Conservation (phyloP, 257 asterid genomes). For the Fraxinus quadrangulata region DNA sequence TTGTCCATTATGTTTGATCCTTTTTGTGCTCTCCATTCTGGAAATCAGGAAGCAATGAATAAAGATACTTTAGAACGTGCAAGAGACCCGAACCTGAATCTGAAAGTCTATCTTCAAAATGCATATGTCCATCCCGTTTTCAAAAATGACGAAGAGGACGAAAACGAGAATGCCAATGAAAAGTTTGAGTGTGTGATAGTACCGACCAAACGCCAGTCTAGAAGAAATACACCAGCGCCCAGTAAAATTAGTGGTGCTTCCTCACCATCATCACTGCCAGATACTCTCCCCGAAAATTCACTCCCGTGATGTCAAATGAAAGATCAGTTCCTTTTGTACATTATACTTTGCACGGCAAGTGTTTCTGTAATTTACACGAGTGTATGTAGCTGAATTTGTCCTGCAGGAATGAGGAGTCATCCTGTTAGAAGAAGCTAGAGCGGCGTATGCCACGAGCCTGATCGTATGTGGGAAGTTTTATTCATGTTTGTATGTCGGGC, state of each 20-base stretch:
- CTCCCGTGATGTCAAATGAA: neutral
- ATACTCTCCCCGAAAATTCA: slow-evolving; percentile 30
- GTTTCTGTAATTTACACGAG: slow-evolving; percentile 31
- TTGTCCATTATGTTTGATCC: neutral
- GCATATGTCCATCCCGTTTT: slow-evolving; percentile 68
- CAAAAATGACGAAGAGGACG: slow-evolving; percentile 37
- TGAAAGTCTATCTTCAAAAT: slow-evolving; percentile 45
- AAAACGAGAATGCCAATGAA: slow-evolving; percentile 6
- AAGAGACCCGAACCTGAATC: slow-evolving; percentile 49
- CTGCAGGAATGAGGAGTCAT: neutral
- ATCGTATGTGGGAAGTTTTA: neutral
- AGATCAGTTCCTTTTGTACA: slow-evolving; percentile 5
- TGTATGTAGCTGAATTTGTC: slow-evolving; percentile 23
- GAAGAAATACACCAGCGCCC: slow-evolving; percentile 55
- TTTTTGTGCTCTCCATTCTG: neutral
- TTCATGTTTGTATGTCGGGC: neutral
- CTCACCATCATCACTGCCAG: slow-evolving; percentile 50
- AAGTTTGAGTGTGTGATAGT: slow-evolving; percentile 21
- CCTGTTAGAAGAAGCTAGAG: neutral
- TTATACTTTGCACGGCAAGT: neutral
- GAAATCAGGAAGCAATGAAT: slow-evolving; percentile 60
- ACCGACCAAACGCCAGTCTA: slow-evolving; percentile 52
- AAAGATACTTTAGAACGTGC: slow-evolving; percentile 68
- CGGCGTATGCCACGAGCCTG: neutral
- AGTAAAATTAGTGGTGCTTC: slow-evolving; percentile 53